These are phyloP conservation scores for Combretum micranthum DNA, from an alignment of 345 rosid genomes.

Conservation along the genomic window DNA sequence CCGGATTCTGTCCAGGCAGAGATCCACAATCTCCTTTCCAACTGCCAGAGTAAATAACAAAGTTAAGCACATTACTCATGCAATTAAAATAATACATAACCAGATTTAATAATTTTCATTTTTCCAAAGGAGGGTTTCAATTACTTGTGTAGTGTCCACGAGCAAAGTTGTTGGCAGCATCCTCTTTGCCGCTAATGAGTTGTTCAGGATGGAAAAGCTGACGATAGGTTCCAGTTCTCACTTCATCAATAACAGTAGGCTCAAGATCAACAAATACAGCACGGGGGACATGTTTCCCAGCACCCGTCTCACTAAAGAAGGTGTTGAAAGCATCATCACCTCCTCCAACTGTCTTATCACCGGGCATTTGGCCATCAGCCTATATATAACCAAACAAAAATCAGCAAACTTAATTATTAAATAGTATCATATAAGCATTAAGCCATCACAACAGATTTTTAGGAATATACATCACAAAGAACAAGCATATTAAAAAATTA, in stretches of 20 bases:
- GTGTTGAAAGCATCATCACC: constrained; percentile 59
- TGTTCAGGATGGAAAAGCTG: constrained; percentile 55
- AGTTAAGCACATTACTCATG: background rate
- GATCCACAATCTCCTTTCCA: constrained; percentile 56
- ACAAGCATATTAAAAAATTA: background rate
- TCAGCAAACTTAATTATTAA: background rate
- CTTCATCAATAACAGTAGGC: constrained; percentile 60
- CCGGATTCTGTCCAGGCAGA: constrained; percentile 49
- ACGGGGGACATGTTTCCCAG: constrained; percentile 52
- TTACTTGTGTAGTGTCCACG: constrained; percentile 54
- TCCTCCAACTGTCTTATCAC: constrained; percentile 34
- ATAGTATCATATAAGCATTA: background rate
- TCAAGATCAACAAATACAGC: constrained; percentile 50
- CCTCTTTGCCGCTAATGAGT: constrained; percentile 53
- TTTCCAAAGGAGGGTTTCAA: background rate
- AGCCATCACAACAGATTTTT: background rate
- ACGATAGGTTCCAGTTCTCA: constrained; percentile 42
- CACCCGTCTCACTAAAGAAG: constrained; percentile 52
- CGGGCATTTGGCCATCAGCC: constrained; percentile 54
- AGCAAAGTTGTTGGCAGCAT: constrained; percentile 55
- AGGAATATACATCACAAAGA: background rate
- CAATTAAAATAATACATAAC: background rate
- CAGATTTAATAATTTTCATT: too few relatives aligned
- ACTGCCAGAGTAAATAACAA: constrained; percentile 9
- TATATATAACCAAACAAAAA: background rate